Base-by-base conservation (phyloP, 805 yeast genomes). In the Ogataea pignaliae region DNA sequence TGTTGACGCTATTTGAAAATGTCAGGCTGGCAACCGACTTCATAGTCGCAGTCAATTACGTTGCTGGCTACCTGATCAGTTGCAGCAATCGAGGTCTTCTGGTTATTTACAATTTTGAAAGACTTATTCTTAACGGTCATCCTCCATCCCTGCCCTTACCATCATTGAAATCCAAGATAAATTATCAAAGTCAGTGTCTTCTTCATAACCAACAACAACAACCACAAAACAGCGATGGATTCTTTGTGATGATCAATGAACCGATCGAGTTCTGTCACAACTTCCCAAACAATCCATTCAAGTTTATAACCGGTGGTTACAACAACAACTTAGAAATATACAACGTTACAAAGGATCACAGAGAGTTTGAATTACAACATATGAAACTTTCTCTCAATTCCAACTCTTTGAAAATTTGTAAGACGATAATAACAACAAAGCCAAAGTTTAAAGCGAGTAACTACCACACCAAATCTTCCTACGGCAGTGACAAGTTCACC, bases 31-130 rank as follows among this genome's bases (percentile, higher is more conserved):
- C 42, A 1, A 42, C 53, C 15, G 61, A 57, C 42, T 56, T 43
- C 36, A 29, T 57, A 9, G 53, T 54, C n/a, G 46, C 59, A 8
- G 41, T 57, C 12, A 44, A 46, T 26, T 53, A 40, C 29, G 42
- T 40, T n/a, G 45, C 50, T 17, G 50, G 41, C 18, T 47, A 43
- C 33, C 40, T 57, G 11, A 46, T 50, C 29, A 44, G 56, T 34
- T 57, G 61, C 47, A 51, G 56, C 31, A 57, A 56, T 37, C 35
- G 61, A 6, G 61, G 61, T 6, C 45, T 55, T 21, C 42, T 57
- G 10, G 40, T 55, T 2, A 47, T 57, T 5, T 46, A 55, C 40
- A 46, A 56, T 39, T 36, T 57, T n/a, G 33, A 38, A 18, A 42
- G 37, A n/a, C 29, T 53, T 18, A 12, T 45, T 12, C 7, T 30